phyloP scores from a whole-genome alignment of 1,139 yeast genomes.

The Hyphopichia wangnamkhiaoensis region DNA sequence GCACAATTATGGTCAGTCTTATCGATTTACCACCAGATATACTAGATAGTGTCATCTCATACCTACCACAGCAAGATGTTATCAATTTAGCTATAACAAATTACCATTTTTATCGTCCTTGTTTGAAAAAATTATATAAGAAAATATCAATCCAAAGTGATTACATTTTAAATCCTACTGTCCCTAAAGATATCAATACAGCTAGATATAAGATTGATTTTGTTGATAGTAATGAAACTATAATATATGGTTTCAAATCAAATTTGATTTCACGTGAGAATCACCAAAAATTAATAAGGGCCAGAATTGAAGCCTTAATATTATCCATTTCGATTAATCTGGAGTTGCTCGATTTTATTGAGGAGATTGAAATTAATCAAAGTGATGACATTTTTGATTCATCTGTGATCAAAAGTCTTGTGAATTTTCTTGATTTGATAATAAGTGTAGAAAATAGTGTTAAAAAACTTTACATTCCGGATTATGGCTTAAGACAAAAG shows the following conservation, averaged over 20 bases:
- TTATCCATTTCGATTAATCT: conserved; percentile 31
- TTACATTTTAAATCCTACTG: conserved; percentile 18
- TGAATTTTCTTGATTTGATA: conserved; percentile 9
- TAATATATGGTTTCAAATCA: conserved; percentile 26
- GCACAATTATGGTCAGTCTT: conserved; percentile 1
- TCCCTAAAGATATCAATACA: conserved; percentile 8
- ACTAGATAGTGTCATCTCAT: conserved; percentile 19
- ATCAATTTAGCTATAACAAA: conserved; percentile 39
- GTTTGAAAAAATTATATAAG: conserved; percentile 31
- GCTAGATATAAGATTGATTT: conserved; percentile 21
- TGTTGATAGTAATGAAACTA: conserved; percentile 23
- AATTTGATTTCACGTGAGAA: conserved; percentile 14
- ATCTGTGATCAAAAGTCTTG: conserved; percentile 10
- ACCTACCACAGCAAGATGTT: conserved; percentile 36
- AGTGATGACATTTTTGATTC: conserved; percentile 2
- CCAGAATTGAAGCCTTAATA: conserved; percentile 28
- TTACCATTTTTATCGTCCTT: conserved; percentile 37
- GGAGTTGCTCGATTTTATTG: conserved; percentile 21
- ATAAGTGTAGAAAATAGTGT: conserved; percentile 6
- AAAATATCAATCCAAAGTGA: conserved; percentile 25
- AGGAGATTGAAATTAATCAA: conserved; percentile 15
- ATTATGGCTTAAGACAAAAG: conserved; percentile 13
- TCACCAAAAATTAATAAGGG: conserved; percentile 23
- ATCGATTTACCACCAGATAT: conserved; percentile 18
- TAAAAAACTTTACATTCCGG: conserved; percentile 16